phyloP scores from a whole-genome alignment of 768 basidiomycete genomes.

The Paxillus rubicundulus region DNA sequence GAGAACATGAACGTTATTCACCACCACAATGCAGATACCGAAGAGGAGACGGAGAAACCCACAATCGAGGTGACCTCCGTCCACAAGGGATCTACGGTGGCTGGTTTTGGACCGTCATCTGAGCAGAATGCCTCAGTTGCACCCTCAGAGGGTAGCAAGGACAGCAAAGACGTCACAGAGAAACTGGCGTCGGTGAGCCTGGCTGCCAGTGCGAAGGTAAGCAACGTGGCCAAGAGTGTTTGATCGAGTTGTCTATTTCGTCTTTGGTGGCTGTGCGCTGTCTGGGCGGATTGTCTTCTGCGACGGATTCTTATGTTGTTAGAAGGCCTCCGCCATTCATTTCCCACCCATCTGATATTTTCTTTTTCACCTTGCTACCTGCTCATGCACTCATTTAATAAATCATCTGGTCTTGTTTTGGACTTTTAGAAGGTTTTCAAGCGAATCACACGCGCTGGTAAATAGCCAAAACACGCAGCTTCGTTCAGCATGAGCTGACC shows the following conservation, averaged over 20 bases:
- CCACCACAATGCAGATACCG: constrained; percentile 36
- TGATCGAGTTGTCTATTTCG: constrained; percentile 11
- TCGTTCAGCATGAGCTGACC: not conserved
- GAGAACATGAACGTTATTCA: constrained; percentile 48
- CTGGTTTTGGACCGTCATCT: constrained; percentile 1
- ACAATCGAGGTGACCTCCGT: not conserved
- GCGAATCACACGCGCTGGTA: constrained; percentile 23
- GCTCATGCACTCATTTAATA: constrained; percentile 19
- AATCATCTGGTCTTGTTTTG: constrained; percentile 9
- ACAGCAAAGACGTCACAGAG: constrained; percentile 25
- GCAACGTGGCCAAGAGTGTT: constrained; percentile 9
- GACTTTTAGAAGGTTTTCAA: constrained; percentile 27
- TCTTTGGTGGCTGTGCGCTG: not conserved
- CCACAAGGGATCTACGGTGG: constrained; percentile 2
- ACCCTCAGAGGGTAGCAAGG: constrained; percentile 13
- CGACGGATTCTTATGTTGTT: not conserved
- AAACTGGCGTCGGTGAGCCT: constrained; percentile 27
- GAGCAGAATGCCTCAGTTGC: not conserved
- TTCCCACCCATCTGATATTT: not conserved
- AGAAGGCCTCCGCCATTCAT: not conserved
- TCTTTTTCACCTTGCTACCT: constrained; percentile 3
- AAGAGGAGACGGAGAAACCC: constrained; percentile 1
- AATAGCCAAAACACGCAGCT: constrained; percentile 10
- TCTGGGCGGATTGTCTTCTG: not conserved
- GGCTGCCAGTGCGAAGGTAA: constrained; percentile 32